These are phyloP conservation scores for Globisporangium lucens DNA, from an alignment of 352 stramenopile genomes.

Conservation along the genomic window DNA sequence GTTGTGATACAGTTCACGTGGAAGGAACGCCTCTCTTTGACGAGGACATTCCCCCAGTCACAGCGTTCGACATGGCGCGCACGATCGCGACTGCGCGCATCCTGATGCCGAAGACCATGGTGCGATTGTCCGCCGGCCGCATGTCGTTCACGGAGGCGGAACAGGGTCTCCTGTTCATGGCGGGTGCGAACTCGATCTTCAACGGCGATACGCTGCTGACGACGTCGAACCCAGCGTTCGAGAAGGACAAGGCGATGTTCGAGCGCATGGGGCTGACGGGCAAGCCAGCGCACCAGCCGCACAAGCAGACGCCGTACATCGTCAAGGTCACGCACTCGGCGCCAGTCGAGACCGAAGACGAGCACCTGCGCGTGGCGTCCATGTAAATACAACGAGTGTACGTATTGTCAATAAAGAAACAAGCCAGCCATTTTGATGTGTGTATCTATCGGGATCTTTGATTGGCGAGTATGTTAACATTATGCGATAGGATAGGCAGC, in stretches of 20 bases:
- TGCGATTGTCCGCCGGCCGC: slow-evolving; percentile 94
- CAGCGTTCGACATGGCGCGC: slow-evolving; percentile 97
- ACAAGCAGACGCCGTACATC: slow-evolving; percentile 79
- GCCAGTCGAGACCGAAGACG: slow-evolving; percentile 28
- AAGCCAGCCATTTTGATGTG: neutral
- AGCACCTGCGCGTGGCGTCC: slow-evolving; percentile 12
- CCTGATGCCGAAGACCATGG: slow-evolving; percentile 97
- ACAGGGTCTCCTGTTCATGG: slow-evolving; percentile 97
- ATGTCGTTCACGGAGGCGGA: slow-evolving; percentile 96
- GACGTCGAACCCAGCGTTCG: slow-evolving; percentile 95
- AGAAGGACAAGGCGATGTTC: slow-evolving; percentile 94
- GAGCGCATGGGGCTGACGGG: slow-evolving; percentile 92
- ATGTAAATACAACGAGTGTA: slow-evolving; percentile 23
- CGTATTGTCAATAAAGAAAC: slow-evolving; percentile 2
- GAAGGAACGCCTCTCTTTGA: slow-evolving; percentile 94
- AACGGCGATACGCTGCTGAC: slow-evolving; percentile 98
- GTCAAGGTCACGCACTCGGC: slow-evolving; percentile 78
- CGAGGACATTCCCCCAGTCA: slow-evolving; percentile 80
- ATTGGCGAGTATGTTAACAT: neutral
- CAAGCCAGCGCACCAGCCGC: slow-evolving; percentile 93
- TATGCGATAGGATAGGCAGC: neutral
- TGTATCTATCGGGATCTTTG: neutral
- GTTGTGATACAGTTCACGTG: slow-evolving; percentile 75
- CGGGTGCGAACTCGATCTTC: slow-evolving; percentile 98
- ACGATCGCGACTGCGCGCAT: slow-evolving; percentile 97